Evolutionary conservation across 2,329 filamentous ascomycete species (phyloP), one percentile per base, ranked within the genome.

Genomic region (Ophiocordyceps sinensis): DNA sequence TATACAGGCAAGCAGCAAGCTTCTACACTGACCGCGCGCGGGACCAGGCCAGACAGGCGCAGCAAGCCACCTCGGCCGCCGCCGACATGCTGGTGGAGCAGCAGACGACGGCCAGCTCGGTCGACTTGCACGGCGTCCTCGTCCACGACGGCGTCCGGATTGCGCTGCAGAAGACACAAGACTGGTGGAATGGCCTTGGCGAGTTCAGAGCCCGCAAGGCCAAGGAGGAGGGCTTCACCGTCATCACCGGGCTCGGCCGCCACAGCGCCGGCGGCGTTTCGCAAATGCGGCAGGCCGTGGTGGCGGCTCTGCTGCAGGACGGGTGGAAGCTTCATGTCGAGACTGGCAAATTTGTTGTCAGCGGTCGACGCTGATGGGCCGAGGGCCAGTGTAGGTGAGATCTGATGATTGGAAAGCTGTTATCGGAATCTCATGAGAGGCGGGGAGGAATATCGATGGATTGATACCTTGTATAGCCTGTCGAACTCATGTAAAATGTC

Each of bases 91-190:
- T 81, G 4, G 88, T 89, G 1, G 69, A 78, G 11, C 55, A 63
- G 10, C 81, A 87, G 53, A 88, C 84, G 39, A 70, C 68, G 0
- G 44, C 57, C 2, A 66, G 61, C 1, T 64, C 70, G 17, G 66
- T 93, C 8, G 89, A 96, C 58, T 65, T 96, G 23, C 89, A 96
- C 57, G 85, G 86, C 6, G 77, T 94, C 5, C 78, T 71, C 36
- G 87, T 95, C 1, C 68, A 77, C 38, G 84, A 94, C 56, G 89
- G 83, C 2, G 77, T 87, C 28, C 70, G 84, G 3, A 94, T 95
- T 47, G 79, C 84, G 1, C 71, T 73, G 28, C 70, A 78, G 37
- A 71, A 70, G 31, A 80, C 83, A 0, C 68, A 73, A 47, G 57
- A 56, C 10, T 96, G 89, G 89, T 95, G 87, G 88, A 64, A 75